Conservation (phyloP, 768 basidiomycete genomes). For the Kwoniella sp. region DNA sequence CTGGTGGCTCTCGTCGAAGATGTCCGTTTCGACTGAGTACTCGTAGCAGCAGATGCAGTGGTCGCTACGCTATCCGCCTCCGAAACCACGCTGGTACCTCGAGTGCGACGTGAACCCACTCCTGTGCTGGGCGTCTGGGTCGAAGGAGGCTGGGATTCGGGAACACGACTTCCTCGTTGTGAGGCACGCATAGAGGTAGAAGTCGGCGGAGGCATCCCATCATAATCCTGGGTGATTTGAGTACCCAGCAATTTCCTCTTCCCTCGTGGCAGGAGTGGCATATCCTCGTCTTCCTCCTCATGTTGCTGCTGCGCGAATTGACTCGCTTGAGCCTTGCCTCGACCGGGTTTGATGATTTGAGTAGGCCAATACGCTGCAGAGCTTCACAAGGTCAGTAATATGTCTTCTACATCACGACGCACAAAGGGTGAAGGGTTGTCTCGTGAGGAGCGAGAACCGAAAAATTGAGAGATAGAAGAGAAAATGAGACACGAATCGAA, state of each 20-base stretch:
- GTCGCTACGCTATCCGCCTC: constrained; percentile 29
- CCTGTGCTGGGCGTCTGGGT: constrained; percentile 5
- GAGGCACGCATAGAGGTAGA: constrained; percentile 2
- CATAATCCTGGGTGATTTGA: constrained; percentile 23
- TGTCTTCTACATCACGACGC: too few relatives aligned
- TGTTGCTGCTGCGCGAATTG: constrained; percentile 9
- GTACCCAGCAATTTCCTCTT: constrained; percentile 27
- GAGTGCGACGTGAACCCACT: constrained; percentile 19
- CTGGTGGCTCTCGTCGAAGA: constrained; percentile 1
- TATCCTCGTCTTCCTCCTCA: constrained; percentile 33
- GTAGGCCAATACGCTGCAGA: constrained; percentile 44
- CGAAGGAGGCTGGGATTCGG: constrained; percentile 6
- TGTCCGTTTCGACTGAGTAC: background rate
- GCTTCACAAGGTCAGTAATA: background rate
- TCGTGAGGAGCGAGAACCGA: too few relatives aligned
- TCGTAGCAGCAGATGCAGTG: background rate
- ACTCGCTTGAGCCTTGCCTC: constrained; percentile 13
- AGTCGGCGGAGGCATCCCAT: constrained; percentile 8
- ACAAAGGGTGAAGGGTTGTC: too few relatives aligned
- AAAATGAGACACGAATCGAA: too few relatives aligned
- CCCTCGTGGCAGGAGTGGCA: constrained; percentile 37
- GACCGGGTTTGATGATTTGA: constrained; percentile 10
- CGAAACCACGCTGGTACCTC: constrained; percentile 26
- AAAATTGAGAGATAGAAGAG: too few relatives aligned
- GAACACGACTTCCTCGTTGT: constrained; percentile 13